Percentiles rank a stretch among this genome's conserved stretches.
phyloP scores from a whole-genome alignment of 352 stramenopile genomes.

The Blastocystis sp. region DNA sequence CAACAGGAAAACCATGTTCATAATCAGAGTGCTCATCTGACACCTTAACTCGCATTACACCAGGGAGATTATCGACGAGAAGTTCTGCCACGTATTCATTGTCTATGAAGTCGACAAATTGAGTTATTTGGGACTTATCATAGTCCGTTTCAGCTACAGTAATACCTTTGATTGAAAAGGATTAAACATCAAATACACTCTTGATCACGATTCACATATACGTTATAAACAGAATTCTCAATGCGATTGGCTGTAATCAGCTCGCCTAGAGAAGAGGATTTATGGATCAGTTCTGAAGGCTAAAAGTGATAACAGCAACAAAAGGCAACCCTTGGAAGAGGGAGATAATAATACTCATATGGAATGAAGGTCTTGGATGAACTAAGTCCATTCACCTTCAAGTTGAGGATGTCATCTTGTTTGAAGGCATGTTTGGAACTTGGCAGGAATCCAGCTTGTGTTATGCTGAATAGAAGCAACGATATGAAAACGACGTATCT shows the following conservation, averaged over 20 bases:
- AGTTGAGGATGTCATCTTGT: slow-evolving; percentile 78
- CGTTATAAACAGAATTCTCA: slow-evolving; percentile 93
- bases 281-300: slow-evolving; percentile 86
- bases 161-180: slow-evolving; percentile 52
- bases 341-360: slow-evolving; percentile 94
- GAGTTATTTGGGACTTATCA: slow-evolving; percentile 75
- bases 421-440: slow-evolving; percentile 74
- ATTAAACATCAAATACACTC: slow-evolving; percentile 59
- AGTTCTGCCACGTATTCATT: slow-evolving; percentile 83
- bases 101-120: slow-evolving; percentile 87
- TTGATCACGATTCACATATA: slow-evolving; percentile 68
- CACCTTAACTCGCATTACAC: neutral
- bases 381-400: slow-evolving; percentile 90
- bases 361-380: slow-evolving; percentile 90
- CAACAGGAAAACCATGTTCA: slow-evolving; percentile 80
- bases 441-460: neutral
- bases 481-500: neutral
- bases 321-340: slow-evolving; percentile 80
- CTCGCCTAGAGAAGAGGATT: slow-evolving; percentile 96
- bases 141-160: slow-evolving; percentile 68
- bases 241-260: slow-evolving; percentile 97
- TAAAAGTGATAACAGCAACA: neutral
- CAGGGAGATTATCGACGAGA: slow-evolving; percentile 64
- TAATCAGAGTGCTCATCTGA: slow-evolving; percentile 68
- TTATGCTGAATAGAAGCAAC: neutral